Conservation (phyloP, 495 filamentous ascomycete species). For the Trichoderma orchidacearum region DNA sequence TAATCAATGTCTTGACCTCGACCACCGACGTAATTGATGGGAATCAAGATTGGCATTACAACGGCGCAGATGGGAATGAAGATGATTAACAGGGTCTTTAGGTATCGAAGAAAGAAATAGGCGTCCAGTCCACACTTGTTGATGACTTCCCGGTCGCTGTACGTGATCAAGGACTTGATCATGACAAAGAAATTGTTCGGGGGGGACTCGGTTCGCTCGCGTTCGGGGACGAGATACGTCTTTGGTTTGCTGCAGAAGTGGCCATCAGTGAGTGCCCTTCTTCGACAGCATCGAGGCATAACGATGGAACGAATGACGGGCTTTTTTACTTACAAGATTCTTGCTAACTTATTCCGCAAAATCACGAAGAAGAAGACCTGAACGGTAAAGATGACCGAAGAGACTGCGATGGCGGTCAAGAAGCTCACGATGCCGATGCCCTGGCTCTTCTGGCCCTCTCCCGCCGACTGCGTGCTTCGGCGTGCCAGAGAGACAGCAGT, state of each 20-base stretch:
- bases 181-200: conserved; percentile 57
- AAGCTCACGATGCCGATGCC: conserved; percentile 53
- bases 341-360: conserved; percentile 59
- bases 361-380: conserved; percentile 67
- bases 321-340: conserved; percentile 85
- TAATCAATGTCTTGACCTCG: conserved; percentile 39
- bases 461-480: conserved; percentile 4
- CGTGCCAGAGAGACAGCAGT: not conserved
- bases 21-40: conserved; percentile 68
- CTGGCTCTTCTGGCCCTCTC: conserved; percentile 23
- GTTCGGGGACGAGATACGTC: conserved; percentile 82
- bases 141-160: conserved; percentile 76
- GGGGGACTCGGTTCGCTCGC: conserved; percentile 63
- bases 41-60: conserved; percentile 75
- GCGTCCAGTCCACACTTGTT: conserved; percentile 92
- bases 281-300: conserved; percentile 31
- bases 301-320: conserved; percentile 74
- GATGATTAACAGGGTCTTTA: conserved; percentile 85
- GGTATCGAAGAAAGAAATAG: conserved; percentile 93
- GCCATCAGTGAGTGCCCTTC: not conserved
- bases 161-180: conserved; percentile 58
- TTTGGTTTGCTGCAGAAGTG: conserved; percentile 51
- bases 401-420: conserved; percentile 59
- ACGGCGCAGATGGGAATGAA: conserved; percentile 70
- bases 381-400: conserved; percentile 61